Conservation (phyloP, 2,329 filamentous ascomycete genomes). For the Phyllosticta citribraziliensis region DNA sequence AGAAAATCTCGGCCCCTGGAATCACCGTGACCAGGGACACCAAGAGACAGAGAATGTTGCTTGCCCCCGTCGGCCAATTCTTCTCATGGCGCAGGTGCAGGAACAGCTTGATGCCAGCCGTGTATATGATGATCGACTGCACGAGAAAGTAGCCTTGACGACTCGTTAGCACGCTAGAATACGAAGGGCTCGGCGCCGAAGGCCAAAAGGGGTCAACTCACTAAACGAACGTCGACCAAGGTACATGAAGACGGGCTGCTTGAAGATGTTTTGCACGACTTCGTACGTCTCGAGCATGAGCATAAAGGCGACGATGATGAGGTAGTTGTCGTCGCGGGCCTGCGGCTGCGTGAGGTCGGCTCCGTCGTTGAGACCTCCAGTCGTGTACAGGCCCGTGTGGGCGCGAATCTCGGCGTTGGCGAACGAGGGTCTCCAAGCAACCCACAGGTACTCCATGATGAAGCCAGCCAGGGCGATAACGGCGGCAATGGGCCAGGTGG, state of each 20-base stretch:
- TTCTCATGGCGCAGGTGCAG: slow-evolving; percentile 15
- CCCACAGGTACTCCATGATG: slow-evolving; percentile 35
- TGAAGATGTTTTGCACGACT: slow-evolving; percentile 26
- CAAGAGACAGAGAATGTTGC: slow-evolving; percentile 13
- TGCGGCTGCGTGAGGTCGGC: slow-evolving; percentile 25
- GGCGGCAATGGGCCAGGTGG: slow-evolving; percentile 25
- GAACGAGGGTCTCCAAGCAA: slow-evolving; percentile 28
- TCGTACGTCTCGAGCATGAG: slow-evolving; percentile 32
- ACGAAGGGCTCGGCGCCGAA: background rate
- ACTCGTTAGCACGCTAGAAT: slow-evolving; percentile 1
- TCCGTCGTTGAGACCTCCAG: slow-evolving; percentile 26
- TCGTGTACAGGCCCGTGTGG: slow-evolving; percentile 34
- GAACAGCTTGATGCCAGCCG: slow-evolving; percentile 38
- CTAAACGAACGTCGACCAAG: slow-evolving; percentile 35
- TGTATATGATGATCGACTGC: slow-evolving; percentile 34
- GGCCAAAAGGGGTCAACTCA: slow-evolving; percentile 20
- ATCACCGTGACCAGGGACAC: slow-evolving; percentile 20
- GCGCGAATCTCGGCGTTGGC: slow-evolving; percentile 28
- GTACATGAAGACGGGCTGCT: slow-evolving; percentile 25
- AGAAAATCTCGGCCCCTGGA: slow-evolving; percentile 21
- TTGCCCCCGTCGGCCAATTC: slow-evolving; percentile 11
- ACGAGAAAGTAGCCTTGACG: slow-evolving; percentile 32
- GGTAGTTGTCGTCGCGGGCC: slow-evolving; percentile 34
- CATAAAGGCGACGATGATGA: slow-evolving; percentile 34
- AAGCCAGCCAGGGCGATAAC: slow-evolving; percentile 26